Evolutionary conservation across 2,329 filamentous ascomycete species (phyloP), one percentile per base, ranked within the genome.

Genomic region (Alternaria infectoria): DNA sequence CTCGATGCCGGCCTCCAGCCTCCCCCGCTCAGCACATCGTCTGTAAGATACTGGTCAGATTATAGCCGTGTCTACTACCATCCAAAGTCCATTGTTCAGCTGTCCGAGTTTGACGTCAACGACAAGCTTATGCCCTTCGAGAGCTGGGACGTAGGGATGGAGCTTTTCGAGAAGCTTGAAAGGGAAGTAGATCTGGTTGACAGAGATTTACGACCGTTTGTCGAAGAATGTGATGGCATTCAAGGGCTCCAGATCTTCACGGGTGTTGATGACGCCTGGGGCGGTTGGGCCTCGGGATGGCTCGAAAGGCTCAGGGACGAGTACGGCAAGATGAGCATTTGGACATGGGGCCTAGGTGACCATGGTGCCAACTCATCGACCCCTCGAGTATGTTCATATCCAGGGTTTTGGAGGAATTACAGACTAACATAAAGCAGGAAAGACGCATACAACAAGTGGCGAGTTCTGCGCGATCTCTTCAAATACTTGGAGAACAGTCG

Each of bases 31-130:
- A 90, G 86, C 1, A 85, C 89, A 2, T 87, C 89, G 7, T 87
- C 88, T 11, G 91, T 98, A n/a, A 88, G 93, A 57, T 98, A 96
- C 82, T 99, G 96, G 95, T 97, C 93, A 30, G 96, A 99, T 80
- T 98, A 93, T 80, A 96, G 93, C 70, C 89, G 93, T 25, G 87
- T 96, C n/a, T 99, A 89, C 80, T 97, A 92, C 77, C 94, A 98
- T 77, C 96, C 96, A 9, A 89, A 88, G 58, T 97, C 93, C 12
- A 88, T 97, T 57, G 86, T 97, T 10, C 94, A 97, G 76, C 84
- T 98, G 23, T 78, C 75, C 3, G 93, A 97, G 74, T 96, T 92
- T 74, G 93, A 96, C 77, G 84, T 97, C 36, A 90, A 92, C 76
- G 95, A 93, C 4, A 86, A 87, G 47, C 83, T 95, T 26, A 90